These are phyloP conservation scores for Amniculicola lignicola DNA, from an alignment of 495 filamentous ascomycete species.

Conservation along the genomic window DNA sequence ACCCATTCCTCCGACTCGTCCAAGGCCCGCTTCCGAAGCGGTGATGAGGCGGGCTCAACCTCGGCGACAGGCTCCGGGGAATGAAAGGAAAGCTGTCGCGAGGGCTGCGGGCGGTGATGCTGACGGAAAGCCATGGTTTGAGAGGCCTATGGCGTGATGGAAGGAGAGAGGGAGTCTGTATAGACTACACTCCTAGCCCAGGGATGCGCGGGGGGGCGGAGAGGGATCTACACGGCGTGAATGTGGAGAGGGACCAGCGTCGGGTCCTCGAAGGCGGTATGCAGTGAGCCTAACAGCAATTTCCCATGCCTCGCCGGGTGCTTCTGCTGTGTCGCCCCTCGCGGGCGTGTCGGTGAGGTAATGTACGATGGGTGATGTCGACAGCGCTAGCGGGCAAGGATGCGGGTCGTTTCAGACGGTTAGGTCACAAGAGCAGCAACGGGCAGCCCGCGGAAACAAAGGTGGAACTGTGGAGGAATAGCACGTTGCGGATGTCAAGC, in stretches of 20 bases:
- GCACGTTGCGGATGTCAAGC: too few species aligned
- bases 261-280: too few species aligned
- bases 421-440: slow-evolving; percentile 7
- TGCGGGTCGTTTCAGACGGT: not conserved
- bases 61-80: slow-evolving; percentile 46
- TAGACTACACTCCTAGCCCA: too few species aligned
- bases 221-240: too few species aligned
- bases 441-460: slow-evolving; percentile 6
- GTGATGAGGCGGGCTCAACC: slow-evolving; percentile 33
- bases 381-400: too few species aligned
- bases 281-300: too few species aligned
- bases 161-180: not conserved
- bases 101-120: slow-evolving; percentile 54
- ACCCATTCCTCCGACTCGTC: slow-evolving; percentile 92
- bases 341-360: too few species aligned
- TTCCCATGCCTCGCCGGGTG: too few species aligned
- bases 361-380: too few species aligned
- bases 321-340: too few species aligned
- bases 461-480: not conserved
- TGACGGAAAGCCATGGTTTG: slow-evolving; percentile 78
- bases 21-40: slow-evolving; percentile 40
- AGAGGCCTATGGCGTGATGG: not conserved
- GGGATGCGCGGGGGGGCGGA: too few species aligned
- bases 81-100: slow-evolving; percentile 56
- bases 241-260: too few species aligned